phyloP scores from a whole-genome alignment of 2,329 filamentous ascomycete genomes.

The Penicillium thymicola region DNA sequence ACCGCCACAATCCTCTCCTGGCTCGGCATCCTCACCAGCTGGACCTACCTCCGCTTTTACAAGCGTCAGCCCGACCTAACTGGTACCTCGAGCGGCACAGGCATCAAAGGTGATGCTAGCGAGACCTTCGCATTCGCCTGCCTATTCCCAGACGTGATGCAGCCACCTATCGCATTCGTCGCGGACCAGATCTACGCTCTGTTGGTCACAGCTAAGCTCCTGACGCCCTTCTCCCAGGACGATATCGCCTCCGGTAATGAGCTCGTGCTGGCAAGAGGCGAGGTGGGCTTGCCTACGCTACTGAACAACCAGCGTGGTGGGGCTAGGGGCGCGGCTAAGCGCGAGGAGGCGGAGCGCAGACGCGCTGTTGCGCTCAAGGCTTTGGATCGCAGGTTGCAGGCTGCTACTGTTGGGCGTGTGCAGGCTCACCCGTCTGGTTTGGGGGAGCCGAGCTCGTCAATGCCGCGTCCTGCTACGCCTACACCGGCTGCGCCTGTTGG shows the following conservation, averaged over 20 bases:
- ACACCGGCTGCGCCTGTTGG: constrained; percentile 55
- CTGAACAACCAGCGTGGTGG: constrained; percentile 48
- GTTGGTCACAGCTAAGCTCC: constrained; percentile 72
- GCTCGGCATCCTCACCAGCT: constrained; percentile 80
- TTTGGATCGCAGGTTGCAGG: constrained; percentile 84
- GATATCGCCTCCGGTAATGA: constrained; percentile 72
- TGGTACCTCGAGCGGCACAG: constrained; percentile 51
- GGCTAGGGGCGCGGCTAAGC: constrained; percentile 58
- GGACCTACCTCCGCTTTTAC: constrained; percentile 96
- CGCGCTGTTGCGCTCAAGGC: constrained; percentile 86
- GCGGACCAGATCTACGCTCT: constrained; percentile 70
- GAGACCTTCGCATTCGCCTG: constrained; percentile 95
- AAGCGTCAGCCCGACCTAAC: constrained; percentile 61
- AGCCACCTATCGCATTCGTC: constrained; percentile 72
- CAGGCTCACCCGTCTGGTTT: constrained; percentile 35
- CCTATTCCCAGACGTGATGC: constrained; percentile 84
- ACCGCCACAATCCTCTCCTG: constrained; percentile 76
- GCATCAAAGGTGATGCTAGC: constrained; percentile 82
- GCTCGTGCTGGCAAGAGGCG: constrained; percentile 63
- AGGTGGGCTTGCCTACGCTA: constrained; percentile 59
- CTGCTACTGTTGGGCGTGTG: constrained; percentile 62
- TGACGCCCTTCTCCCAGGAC: constrained; percentile 78
- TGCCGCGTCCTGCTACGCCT: constrained; percentile 46
- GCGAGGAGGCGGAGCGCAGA: constrained; percentile 87
- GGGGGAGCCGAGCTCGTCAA: constrained; percentile 30